phyloP scores from a whole-genome alignment of 257 asterid genomes.

The Solanum raphanifolium region DNA sequence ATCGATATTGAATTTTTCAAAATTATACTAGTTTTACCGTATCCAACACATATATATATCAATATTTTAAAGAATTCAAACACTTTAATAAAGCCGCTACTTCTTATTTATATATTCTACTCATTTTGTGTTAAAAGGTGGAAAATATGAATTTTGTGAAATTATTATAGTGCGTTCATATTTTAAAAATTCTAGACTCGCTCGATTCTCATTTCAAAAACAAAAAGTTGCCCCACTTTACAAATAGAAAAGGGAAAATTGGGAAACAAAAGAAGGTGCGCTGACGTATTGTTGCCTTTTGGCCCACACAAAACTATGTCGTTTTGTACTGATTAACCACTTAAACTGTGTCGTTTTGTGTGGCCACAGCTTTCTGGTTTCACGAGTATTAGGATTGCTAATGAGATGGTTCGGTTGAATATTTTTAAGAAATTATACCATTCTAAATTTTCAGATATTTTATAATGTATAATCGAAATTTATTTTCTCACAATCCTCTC shows the following conservation, averaged over 20 bases:
- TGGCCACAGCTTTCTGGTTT: background rate
- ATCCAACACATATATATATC: too few relatives aligned
- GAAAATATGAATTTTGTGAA: background rate
- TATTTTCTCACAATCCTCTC: too few relatives aligned
- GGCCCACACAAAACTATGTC: background rate
- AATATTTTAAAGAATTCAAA: too few relatives aligned
- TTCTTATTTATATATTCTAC: background rate
- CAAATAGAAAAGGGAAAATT: background rate
- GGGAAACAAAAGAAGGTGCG: background rate
- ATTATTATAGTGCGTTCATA: background rate
- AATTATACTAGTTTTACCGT: too few relatives aligned
- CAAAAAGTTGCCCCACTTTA: background rate
- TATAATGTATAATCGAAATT: too few relatives aligned
- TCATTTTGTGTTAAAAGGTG: background rate
- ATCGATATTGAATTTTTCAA: background rate
- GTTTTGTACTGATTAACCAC: background rate
- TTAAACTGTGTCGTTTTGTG: background rate
- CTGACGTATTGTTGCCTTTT: background rate
- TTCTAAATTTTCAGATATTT: too few relatives aligned
- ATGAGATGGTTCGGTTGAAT: too few relatives aligned
- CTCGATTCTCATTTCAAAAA: background rate
- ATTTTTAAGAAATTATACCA: too few relatives aligned
- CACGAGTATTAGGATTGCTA: background rate
- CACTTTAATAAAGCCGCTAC: background rate
- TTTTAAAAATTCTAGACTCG: background rate